These are phyloP conservation scores for Comarum palustre DNA, from an alignment of 306 rosid genomes.

Conservation along the genomic window DNA sequence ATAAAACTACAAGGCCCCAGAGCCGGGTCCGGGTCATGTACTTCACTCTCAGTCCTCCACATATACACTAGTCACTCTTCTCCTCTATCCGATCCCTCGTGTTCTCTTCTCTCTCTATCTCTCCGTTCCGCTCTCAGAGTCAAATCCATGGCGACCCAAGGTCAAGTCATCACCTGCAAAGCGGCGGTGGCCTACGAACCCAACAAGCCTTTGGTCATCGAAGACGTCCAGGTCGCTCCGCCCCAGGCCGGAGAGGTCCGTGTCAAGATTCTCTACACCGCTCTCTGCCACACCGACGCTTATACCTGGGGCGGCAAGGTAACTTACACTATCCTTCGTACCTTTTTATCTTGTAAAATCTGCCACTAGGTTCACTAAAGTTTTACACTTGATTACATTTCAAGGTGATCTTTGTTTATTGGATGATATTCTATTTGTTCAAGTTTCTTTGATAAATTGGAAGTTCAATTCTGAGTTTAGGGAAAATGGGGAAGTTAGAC, in stretches of 20 bases:
- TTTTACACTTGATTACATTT: background rate
- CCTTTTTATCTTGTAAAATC: background rate
- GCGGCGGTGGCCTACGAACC: slow-evolving; percentile 99
- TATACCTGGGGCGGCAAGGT: slow-evolving; percentile 94
- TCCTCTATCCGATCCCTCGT: slow-evolving; percentile 3
- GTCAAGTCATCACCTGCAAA: slow-evolving; percentile 93
- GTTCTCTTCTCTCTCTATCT: background rate
- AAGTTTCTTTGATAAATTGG: background rate
- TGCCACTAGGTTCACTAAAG: background rate
- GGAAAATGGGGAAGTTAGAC: background rate
- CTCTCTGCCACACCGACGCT: slow-evolving; percentile 91
- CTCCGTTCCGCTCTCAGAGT: background rate
- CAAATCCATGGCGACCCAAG: slow-evolving; percentile 71
- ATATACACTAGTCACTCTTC: background rate
- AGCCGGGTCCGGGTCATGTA: background rate
- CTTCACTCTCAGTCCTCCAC: too few species aligned
- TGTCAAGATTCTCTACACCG: slow-evolving; percentile 70
- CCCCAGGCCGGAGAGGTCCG: slow-evolving; percentile 89
- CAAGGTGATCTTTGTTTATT: background rate
- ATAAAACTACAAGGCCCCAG: background rate
- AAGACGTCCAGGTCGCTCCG: slow-evolving; percentile 89
- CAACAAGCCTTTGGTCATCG: slow-evolving; percentile 72
- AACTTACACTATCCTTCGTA: background rate
- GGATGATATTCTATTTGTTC: background rate
- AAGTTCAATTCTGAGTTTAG: background rate